Conservation (phyloP, 495 filamentous ascomycete genomes). For the Penicillium arizonense region DNA sequence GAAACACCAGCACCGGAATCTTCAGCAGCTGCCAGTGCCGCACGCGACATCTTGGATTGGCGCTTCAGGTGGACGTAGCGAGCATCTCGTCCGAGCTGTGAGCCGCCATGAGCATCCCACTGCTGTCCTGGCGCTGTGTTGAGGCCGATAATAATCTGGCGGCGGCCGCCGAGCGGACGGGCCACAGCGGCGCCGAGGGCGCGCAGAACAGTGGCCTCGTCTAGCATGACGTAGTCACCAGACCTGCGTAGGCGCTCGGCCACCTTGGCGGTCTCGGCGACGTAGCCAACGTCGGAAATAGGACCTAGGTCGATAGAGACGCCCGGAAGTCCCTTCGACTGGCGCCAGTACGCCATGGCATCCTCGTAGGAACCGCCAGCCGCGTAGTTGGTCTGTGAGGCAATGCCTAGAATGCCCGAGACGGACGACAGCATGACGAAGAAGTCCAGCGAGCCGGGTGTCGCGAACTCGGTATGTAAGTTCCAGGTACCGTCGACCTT, state of each 20-base stretch:
- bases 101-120: no score
- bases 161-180: background rate
- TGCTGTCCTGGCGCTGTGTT: slow-evolving; percentile 1
- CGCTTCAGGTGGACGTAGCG: no score
- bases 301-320: slow-evolving; percentile 29
- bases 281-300: slow-evolving; percentile 24
- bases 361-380: slow-evolving; percentile 56
- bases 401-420: slow-evolving; percentile 50
- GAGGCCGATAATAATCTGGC: slow-evolving; percentile 13
- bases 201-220: no score
- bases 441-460: slow-evolving; percentile 49
- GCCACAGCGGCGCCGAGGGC: no score
- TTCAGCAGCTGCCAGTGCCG: background rate
- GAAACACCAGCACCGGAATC: background rate
- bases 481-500: slow-evolving; percentile 17
- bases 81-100: no score
- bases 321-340: slow-evolving; percentile 20
- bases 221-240: background rate
- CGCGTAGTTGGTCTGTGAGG: slow-evolving; percentile 58
- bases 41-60: background rate
- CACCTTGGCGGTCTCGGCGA: background rate
- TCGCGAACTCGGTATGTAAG: slow-evolving; percentile 7
- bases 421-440: slow-evolving; percentile 60
- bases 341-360: slow-evolving; percentile 27
- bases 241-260: no score